Conservation (phyloP, 2,329 filamentous ascomycete genomes). For the Fusarium proliferatum region DNA sequence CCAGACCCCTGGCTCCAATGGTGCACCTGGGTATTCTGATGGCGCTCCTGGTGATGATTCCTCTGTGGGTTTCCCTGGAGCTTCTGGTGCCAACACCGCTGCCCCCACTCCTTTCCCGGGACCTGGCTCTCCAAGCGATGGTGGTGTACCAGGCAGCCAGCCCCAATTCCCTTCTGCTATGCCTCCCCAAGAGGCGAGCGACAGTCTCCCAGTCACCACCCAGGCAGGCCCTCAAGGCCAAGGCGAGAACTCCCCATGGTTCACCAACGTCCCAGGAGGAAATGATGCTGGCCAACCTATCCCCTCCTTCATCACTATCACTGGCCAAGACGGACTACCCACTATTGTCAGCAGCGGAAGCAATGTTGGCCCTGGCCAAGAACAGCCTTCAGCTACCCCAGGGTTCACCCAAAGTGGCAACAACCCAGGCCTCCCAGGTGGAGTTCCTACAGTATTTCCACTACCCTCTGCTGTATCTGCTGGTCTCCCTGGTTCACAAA, state of each 20-base stretch:
- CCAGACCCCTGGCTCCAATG: conserved; percentile 26
- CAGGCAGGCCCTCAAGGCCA: conserved; percentile 27
- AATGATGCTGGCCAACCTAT: conserved; percentile 15
- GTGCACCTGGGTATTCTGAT: conserved; percentile 39
- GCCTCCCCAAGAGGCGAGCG: conserved; percentile 32
- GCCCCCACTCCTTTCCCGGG: conserved; percentile 28
- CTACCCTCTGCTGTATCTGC: conserved; percentile 25
- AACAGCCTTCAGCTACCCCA: conserved; percentile 18
- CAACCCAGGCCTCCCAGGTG: conserved; percentile 28
- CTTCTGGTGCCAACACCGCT: conserved; percentile 23
- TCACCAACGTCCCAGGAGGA: conserved; percentile 22
- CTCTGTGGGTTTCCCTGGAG: conserved; percentile 27
- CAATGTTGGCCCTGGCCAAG: conserved; percentile 14
- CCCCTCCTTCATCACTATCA: conserved; percentile 37
- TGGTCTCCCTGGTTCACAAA: conserved; percentile 15
- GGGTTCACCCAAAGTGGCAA: conserved; percentile 17
- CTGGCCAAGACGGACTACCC: conserved; percentile 42
- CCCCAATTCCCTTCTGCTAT: conserved; percentile 17
- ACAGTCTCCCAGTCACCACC: conserved; percentile 34
- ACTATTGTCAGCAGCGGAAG: conserved; percentile 40
- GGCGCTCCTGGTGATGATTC: conserved; percentile 27
- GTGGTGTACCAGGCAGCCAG: conserved; percentile 16
- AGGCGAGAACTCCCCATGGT: conserved; percentile 23
- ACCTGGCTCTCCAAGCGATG: conserved; percentile 19
- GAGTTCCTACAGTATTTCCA: conserved; percentile 20